Evolutionary conservation across 169 alveolate species (phyloP), one percentile per base, ranked within the genome.

Genomic region (Hepatocystis sp.): DNA sequence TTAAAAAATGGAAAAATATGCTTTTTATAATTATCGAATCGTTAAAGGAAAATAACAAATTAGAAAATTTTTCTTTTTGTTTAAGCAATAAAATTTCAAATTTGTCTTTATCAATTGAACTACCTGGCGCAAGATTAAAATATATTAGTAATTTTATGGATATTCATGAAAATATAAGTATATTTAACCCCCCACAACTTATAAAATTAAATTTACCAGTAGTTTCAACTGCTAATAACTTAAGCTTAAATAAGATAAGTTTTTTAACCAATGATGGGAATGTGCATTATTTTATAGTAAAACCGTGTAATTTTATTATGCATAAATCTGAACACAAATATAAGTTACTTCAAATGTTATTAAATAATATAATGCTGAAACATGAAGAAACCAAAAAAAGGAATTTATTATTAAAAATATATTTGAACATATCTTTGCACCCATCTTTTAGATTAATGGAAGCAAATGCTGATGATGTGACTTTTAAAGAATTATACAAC

Each of bases 191-290:
- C 17, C 11, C 67, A 7, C 11, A 36, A 17, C 60, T 81, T 47
- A 66, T 64, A 8, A 60, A 42, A 21, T n/a, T 81, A 25, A 60
- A 61, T 40, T 23, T 55, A 28, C 58, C 67, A 0, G 32, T 64
- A 19, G 17, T 40, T 4, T 40, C 47, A 10, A 81, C 44, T 11
- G 30, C 30, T 19, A 0, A 36, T 51, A 63, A 61, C 42, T 25
- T 1, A 11, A 30, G 55, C 56, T 47, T 81, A 23, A 60, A 61
- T 51, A 81, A 65, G 40, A 51, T 81, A 39, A 81, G 68, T 40
- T 81, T 81, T 53, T 34, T 63, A 32, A 64, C 63, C n/a, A 63
- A 40, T 44, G 84, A 81, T 47, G 89, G 89, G 63, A 81, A 81
- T 81, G 40, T 47, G 19, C 40, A 56, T 52, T 42, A 81, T 49